Evolutionary conservation across 2,329 filamentous ascomycete genomes (phyloP), one percentile per base, ranked within the genome.

Genomic region (Colletotrichum lentis): DNA sequence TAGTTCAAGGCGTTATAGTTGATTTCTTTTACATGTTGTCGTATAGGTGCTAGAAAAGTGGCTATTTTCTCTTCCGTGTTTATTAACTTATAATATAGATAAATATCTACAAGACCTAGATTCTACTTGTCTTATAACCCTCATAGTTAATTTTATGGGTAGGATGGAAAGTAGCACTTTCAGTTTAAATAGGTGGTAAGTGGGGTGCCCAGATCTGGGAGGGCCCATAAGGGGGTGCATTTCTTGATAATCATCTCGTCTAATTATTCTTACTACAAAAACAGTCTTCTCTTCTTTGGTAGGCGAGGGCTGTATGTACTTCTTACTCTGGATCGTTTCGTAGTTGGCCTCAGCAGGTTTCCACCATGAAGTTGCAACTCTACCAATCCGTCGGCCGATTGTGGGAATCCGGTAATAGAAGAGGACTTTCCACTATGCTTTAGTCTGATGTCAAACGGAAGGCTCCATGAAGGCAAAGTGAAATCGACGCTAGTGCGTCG

Each of bases 381-480:
- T 18, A 50, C 22, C 18, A 50, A 31, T 14, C 12, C 47, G 24
- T 50, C 47, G 47, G 47, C 47, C 6, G 22, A 31, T 24, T 50
- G 47, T 14, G 54, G 22, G 24, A 57, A 57, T 43, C 41, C 54
- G 3, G 24, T 44, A 24, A 57, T 57, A 2, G 16, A 57, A 27
- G 41, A 24, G 7, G 41, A 37, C 22, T 27, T 57, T 18, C 27
- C 54, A 57, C 14, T 46, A 18, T 57, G n/a, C 16, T 57, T 57
- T 5, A 57, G 24, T 22, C 24, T 12, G 14, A 57, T 57, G 24
- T 57, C 16, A 12, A 46, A 43, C 24, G 24, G 41, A 41, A 6
- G 14, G 22, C 41, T 57, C 54, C 22, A 57, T 31, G 24, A 57
- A n/a, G 54, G 41, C 39, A 57, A 41, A 14, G 22, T n/a, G 18